phyloP scores from a whole-genome alignment of 768 basidiomycete species.

The Boletus rubroflammeus region DNA sequence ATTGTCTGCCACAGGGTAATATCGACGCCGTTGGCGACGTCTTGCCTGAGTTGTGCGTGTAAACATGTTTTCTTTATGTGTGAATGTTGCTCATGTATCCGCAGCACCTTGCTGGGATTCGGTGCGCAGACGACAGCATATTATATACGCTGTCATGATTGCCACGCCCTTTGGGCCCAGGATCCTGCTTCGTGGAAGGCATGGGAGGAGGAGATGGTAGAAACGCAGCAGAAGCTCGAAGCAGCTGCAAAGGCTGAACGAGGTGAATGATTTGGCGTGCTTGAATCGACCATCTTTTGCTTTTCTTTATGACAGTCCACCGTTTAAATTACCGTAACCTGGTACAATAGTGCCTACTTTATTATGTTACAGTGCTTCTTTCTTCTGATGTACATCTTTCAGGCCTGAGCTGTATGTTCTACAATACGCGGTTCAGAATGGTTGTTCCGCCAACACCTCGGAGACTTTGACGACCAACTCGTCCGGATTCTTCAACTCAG shows the following conservation, averaged over 20 bases:
- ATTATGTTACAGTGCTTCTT: neutral
- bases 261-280: neutral
- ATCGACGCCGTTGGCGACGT: constrained; percentile 51
- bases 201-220: constrained; percentile 43
- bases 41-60: constrained; percentile 54
- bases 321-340: neutral
- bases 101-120: constrained; percentile 41
- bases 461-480: constrained; percentile 49
- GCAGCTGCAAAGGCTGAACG: neutral
- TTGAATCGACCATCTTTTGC: neutral
- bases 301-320: neutral
- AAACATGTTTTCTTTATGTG: neutral
- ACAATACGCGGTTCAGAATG: constrained; percentile 35
- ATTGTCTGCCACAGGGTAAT: constrained; percentile 51
- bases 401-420: too few relatives aligned
- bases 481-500: constrained; percentile 45
- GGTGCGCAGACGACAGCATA: constrained; percentile 37
- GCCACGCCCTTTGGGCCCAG: constrained; percentile 36
- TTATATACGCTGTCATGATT: constrained; percentile 51
- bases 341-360: neutral
- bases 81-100: constrained; percentile 10
- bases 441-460: constrained; percentile 54
- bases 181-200: constrained; percentile 37
- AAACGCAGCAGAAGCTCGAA: constrained; percentile 35
- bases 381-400: neutral